These are phyloP conservation scores for Ochetophila trinervis DNA, from an alignment of 306 rosid genomes.

Conservation along the genomic window DNA sequence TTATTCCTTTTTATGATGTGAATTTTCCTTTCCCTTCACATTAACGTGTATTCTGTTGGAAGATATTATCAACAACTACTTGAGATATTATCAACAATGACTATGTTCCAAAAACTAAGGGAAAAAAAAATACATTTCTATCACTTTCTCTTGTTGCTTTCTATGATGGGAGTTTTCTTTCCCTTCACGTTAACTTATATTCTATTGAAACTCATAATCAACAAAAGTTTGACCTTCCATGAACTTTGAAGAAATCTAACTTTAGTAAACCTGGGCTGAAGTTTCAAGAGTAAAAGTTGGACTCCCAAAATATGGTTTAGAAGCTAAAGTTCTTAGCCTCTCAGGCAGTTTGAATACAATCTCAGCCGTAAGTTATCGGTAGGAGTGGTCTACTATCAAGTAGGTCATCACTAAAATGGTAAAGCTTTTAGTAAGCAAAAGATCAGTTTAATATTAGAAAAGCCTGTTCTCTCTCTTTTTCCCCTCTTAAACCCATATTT, in stretches of 20 bases:
- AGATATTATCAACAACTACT: too few species aligned
- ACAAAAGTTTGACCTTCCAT: neutral
- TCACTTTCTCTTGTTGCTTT: neutral
- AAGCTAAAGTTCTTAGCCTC: slow-evolving; percentile 4
- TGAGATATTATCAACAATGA: too few species aligned
- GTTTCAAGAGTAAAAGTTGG: too few species aligned
- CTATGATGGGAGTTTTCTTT: neutral
- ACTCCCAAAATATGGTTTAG: neutral
- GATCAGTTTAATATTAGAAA: neutral
- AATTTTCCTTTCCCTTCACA: too few species aligned
- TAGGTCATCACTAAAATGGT: neutral
- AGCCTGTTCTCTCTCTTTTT: neutral
- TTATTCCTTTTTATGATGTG: too few species aligned
- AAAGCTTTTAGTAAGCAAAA: neutral
- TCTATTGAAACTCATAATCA: neutral
- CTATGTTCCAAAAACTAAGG: too few species aligned
- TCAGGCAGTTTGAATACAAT: neutral
- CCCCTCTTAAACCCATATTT: neutral
- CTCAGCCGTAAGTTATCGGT: neutral
- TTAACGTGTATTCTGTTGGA: too few species aligned
- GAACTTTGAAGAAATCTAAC: slow-evolving; percentile 7
- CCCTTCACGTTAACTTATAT: neutral
- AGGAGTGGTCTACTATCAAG: neutral
- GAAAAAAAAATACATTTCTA: neutral
- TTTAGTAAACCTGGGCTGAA: neutral